Base-by-base conservation (phyloP, 129 eudicot species). In the Pulicaria dysenterica region DNA sequence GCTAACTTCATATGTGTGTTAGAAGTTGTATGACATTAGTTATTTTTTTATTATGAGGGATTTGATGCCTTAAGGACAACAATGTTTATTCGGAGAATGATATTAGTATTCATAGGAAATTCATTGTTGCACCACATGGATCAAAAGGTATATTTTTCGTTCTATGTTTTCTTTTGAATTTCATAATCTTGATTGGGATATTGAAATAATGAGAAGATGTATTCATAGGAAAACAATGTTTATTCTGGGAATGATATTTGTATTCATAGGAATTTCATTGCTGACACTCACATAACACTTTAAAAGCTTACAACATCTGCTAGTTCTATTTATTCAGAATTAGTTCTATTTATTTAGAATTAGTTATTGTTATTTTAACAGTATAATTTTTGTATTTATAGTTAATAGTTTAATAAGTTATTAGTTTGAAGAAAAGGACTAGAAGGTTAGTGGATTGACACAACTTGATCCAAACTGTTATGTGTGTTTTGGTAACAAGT, bases 71-170 rank as follows among this genome's bases (percentile, higher is more conserved):
- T 88, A 76, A 80, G 96, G 73, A 94, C 97, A 17, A 86, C 86
- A 24, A 91, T 94, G 97, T 94, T 94, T 78, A 80, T 94, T 55
- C 77, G 90, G 49, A 97, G 99, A 70, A 90, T 94, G 99, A 62
- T 88, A 64, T 94, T 89, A 68, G 97, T 94, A 55, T 94, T 94
- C 79, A 66, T 90, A 45, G 99, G 99, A 76, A 94, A 90, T 72
- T 83, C 89, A 13, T 86, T 94, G 76, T 83, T 94, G 99, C 99
- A 13, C 97, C 99, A 12, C 96, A 94, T 74, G 99, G 90, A 42
- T 41, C n/a, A n/a, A n/a, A n/a, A n/a, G n/a, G n/a, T n/a, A n/a
- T n/a, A n/a, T n/a, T n/a, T n/a, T n/a, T n/a, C 45, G 9, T 59
- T 3, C n/a, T n/a, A n/a, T n/a, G n/a, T n/a, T n/a, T n/a, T n/a